Evolutionary conservation across 2,329 filamentous ascomycete genomes (phyloP).

Genomic region (Scedosporium dehoogii): DNA sequence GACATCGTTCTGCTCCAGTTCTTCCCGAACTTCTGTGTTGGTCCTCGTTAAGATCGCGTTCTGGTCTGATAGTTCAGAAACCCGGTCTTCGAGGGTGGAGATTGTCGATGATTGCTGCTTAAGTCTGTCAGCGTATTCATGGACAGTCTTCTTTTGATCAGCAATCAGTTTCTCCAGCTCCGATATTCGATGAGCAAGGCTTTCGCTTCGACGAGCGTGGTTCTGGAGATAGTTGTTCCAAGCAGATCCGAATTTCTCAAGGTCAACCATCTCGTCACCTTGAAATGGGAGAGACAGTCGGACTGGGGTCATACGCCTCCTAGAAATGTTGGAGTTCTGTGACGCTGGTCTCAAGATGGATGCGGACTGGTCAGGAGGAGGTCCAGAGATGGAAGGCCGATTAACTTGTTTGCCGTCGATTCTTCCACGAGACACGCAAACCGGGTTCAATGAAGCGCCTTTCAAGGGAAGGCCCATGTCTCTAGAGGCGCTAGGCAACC

Average conservation of each 20-base stretch:
- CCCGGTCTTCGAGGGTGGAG: conserved; percentile 16
- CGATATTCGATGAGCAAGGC: conserved; percentile 1
- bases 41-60: conserved; percentile 14
- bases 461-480: background rate
- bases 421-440: background rate
- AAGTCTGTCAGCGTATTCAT: background rate
- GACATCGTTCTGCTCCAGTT: conserved; percentile 18
- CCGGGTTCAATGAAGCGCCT: background rate
- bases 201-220: conserved; percentile 4
- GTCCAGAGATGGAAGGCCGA: background rate
- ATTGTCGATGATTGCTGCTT: background rate
- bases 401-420: background rate
- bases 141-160: conserved; percentile 1
- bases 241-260: conserved; percentile 5
- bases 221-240: conserved; percentile 6
- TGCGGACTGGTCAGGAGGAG: background rate
- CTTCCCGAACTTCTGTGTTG: conserved; percentile 15
- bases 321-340: conserved; percentile 5
- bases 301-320: background rate
- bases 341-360: background rate
- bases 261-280: conserved; percentile 3
- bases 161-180: conserved; percentile 7
- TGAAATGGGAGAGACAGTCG: conserved; percentile 4
- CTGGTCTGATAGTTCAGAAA: conserved; percentile 18
- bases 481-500: background rate